phyloP scores from a whole-genome alignment of 2,329 filamentous ascomycete species.

The Trichoderma sp. region DNA sequence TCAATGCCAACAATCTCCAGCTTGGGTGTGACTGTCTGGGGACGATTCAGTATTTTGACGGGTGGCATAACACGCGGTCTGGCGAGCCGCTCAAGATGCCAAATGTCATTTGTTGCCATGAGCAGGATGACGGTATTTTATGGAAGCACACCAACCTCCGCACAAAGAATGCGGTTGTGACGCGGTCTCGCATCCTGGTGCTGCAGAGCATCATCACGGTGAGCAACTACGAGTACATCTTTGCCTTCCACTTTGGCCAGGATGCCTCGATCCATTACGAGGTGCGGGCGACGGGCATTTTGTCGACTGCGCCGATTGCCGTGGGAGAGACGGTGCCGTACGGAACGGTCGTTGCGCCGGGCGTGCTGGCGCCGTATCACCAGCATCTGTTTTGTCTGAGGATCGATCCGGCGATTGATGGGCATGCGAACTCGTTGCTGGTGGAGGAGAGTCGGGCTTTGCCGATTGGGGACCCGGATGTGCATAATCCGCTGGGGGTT shows the following conservation, averaged over 20 bases:
- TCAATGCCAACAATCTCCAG: conserved; percentile 67
- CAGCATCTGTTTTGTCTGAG: conserved; percentile 69
- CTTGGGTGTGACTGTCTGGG: conserved; percentile 74
- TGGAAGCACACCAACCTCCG: conserved; percentile 73
- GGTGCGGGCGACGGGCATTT: conserved; percentile 65
- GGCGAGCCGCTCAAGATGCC: conserved; percentile 55
- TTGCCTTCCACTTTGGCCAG: conserved; percentile 59
- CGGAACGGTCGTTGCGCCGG: conserved; percentile 63
- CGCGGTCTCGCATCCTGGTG: conserved; percentile 62
- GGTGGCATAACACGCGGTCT: conserved; percentile 52
- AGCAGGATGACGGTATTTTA: conserved; percentile 68
- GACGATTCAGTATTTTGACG: conserved; percentile 65
- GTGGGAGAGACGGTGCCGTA: conserved; percentile 51
- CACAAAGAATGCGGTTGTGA: conserved; percentile 62
- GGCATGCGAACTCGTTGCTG: conserved; percentile 48
- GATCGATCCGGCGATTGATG: conserved; percentile 65
- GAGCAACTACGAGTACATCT: conserved; percentile 68
- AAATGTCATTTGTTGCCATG: conserved; percentile 68
- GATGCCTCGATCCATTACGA: conserved; percentile 63
- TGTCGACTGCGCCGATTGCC: conserved; percentile 62
- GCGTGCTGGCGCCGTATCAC: conserved; percentile 67
- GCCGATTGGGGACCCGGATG: conserved; percentile 46
- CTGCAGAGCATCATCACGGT: conserved; percentile 70
- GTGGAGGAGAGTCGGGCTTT: conserved; percentile 48
- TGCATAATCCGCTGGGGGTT: neutral